phyloP scores from a whole-genome alignment of 1,139 yeast genomes.

The Debaryomyces coudertii region DNA sequence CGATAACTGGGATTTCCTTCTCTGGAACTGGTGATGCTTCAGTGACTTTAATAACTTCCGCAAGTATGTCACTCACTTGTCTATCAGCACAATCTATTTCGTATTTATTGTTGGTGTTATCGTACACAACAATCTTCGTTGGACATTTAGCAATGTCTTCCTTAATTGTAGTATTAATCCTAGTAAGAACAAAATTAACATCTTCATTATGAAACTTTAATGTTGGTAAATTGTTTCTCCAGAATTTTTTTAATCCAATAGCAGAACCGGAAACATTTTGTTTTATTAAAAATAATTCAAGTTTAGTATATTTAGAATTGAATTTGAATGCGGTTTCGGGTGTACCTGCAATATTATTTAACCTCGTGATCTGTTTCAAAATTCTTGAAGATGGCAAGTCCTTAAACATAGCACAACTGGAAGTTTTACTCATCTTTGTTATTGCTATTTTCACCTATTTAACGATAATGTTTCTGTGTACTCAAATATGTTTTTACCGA shows the following conservation, averaged over 20 bases:
- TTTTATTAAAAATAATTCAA: constrained; percentile 37
- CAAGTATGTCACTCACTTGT: constrained; percentile 30
- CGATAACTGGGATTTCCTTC: constrained; percentile 28
- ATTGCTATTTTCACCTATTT: background rate
- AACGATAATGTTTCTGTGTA: background rate
- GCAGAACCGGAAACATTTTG: constrained; percentile 34
- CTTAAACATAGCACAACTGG: constrained; percentile 17
- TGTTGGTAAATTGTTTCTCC: constrained; percentile 75
- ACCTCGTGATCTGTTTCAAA: constrained; percentile 37
- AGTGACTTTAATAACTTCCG: constrained; percentile 35
- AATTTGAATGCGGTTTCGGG: constrained; percentile 38
- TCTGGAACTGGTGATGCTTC: constrained; percentile 33
- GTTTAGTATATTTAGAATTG: constrained; percentile 27
- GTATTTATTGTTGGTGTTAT: constrained; percentile 20
- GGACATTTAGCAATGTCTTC: constrained; percentile 51
- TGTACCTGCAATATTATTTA: constrained; percentile 45
- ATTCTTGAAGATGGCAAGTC: constrained; percentile 33
- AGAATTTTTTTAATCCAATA: constrained; percentile 54
- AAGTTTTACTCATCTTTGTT: constrained; percentile 9
- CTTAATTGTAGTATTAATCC: constrained; percentile 50
- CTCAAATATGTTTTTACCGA: background rate
- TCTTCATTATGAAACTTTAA: constrained; percentile 81
- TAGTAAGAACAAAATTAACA: constrained; percentile 60
- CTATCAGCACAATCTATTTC: constrained; percentile 39
- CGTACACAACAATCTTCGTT: constrained; percentile 40